Evolutionary conservation across 2,329 filamentous ascomycete species (phyloP).

Genomic region (Neonectria coccinea): DNA sequence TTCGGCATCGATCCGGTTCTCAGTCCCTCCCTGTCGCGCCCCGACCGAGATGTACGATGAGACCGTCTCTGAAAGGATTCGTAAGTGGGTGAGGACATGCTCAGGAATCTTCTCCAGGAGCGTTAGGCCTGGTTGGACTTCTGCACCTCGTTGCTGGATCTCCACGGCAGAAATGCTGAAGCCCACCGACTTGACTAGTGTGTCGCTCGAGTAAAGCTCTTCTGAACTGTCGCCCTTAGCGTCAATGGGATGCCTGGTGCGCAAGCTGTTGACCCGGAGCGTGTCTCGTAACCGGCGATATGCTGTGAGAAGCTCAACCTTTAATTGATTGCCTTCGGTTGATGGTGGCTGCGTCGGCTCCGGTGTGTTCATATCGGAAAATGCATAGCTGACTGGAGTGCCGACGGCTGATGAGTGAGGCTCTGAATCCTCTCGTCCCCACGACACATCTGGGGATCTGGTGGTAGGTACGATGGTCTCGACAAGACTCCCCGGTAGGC

Average conservation of each 20-base stretch:
- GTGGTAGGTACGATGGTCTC: slow-evolving; percentile 53
- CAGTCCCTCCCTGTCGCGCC: slow-evolving; percentile 69
- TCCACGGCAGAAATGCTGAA: slow-evolving; percentile 90
- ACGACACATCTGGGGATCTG: slow-evolving; percentile 54
- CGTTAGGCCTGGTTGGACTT: slow-evolving; percentile 77
- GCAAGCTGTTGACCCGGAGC: slow-evolving; percentile 66
- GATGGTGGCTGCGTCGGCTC: slow-evolving; percentile 38
- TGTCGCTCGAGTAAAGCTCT: slow-evolving; percentile 67
- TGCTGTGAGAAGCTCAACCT: slow-evolving; percentile 68
- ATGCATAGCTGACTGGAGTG: slow-evolving; percentile 58
- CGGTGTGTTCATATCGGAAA: slow-evolving; percentile 50
- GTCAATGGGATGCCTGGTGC: slow-evolving; percentile 52
- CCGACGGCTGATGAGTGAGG: slow-evolving; percentile 49
- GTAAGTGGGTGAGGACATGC: slow-evolving; percentile 85
- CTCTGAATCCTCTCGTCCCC: slow-evolving; percentile 54
- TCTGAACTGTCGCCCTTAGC: slow-evolving; percentile 49
- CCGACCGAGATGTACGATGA: slow-evolving; percentile 86
- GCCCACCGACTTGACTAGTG: slow-evolving; percentile 75
- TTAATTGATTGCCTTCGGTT: slow-evolving; percentile 47
- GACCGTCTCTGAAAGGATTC: slow-evolving; percentile 88
- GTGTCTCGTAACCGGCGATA: slow-evolving; percentile 72
- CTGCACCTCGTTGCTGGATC: slow-evolving; percentile 89
- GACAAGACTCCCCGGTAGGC: slow-evolving; percentile 53
- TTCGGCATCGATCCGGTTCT: slow-evolving; percentile 73
- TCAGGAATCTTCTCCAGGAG: slow-evolving; percentile 87